Percentiles rank a stretch among this genome's conserved stretches.
Conservation (phyloP, 305 asterid genomes). For the Coffea humblotiana region DNA sequence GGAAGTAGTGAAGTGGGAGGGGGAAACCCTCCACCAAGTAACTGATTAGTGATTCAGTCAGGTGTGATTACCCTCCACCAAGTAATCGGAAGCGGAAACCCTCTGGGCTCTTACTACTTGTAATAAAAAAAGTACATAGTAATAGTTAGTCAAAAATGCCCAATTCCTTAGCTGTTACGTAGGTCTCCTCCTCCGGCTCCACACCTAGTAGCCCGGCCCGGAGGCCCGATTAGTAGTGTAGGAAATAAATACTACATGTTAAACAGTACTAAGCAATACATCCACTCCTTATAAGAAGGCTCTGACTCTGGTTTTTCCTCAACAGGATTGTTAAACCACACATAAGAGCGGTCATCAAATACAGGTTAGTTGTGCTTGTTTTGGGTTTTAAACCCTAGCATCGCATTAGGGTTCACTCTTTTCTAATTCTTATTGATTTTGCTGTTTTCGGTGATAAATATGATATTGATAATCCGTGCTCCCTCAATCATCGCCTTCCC, state of each 20-base stretch:
- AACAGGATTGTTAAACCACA: background rate
- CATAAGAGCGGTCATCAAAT: background rate
- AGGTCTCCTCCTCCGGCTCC: background rate
- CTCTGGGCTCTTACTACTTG: too few relatives aligned
- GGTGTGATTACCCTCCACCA: background rate
- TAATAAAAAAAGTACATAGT: too few relatives aligned
- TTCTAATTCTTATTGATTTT: background rate
- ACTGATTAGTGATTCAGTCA: too few relatives aligned
- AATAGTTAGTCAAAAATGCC: slow-evolving; percentile 1
- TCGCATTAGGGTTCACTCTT: slow-evolving; percentile 1
- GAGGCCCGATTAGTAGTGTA: too few relatives aligned
- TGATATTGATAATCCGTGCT: background rate
- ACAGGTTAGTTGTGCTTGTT: background rate
- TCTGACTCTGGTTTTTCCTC: background rate
- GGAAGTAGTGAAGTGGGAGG: too few relatives aligned
- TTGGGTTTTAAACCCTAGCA: background rate
- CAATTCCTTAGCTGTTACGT: slow-evolving; percentile 15
- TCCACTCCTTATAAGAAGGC: too few relatives aligned
- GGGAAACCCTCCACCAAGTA: too few relatives aligned
- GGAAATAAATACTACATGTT: too few relatives aligned
- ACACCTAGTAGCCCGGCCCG: background rate
- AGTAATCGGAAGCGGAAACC: background rate
- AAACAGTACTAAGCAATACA: too few relatives aligned
- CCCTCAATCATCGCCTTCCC: background rate
- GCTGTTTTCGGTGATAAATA: background rate